A percentile compares a stretch with the other conserved stretches of the same genome.
Evolutionary conservation across 768 basidiomycete genomes (phyloP).

Genomic region (Boletus tylopilopsis): DNA sequence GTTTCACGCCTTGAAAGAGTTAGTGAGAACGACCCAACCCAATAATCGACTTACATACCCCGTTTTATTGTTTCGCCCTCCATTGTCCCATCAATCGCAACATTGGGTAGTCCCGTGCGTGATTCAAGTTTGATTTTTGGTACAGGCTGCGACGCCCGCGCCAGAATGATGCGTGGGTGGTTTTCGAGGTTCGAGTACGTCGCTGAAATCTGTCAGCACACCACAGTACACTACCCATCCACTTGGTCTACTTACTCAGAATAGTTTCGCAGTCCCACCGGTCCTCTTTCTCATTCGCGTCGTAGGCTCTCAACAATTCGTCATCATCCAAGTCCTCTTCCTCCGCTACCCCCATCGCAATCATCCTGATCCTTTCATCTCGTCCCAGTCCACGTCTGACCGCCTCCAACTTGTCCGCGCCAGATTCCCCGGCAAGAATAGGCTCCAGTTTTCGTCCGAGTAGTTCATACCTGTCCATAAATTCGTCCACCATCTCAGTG

Average conservation of each 20-base stretch:
- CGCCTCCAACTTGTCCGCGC: conserved; percentile 75
- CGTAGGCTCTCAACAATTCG: conserved; percentile 37
- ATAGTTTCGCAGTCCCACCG: conserved; percentile 98
- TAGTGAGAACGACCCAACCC: not conserved
- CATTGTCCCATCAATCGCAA: conserved; percentile 29
- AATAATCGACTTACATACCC: conserved; percentile 19
- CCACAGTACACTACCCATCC: not conserved
- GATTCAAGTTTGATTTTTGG: conserved; percentile 71
- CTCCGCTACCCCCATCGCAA: conserved; percentile 42
- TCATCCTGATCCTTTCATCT: conserved; percentile 52
- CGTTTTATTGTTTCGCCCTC: conserved; percentile 22
- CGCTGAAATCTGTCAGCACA: conserved; percentile 44
- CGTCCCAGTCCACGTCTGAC: conserved; percentile 76
- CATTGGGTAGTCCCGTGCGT: conserved; percentile 70
- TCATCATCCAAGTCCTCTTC: conserved; percentile 44
- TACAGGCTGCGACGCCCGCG: conserved; percentile 49
- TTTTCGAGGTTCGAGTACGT: conserved; percentile 98
- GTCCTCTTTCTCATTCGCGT: conserved; percentile 54
- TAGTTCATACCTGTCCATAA: conserved; percentile 88
- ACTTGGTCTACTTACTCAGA: conserved; percentile 56
- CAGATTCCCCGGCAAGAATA: conserved; percentile 67
- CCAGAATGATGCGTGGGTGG: conserved; percentile 85
- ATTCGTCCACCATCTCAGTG: conserved; percentile 87
- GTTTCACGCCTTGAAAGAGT: conserved; percentile 15
- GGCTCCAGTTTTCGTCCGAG: conserved; percentile 83